phyloP scores from a whole-genome alignment of 2,329 filamentous ascomycete genomes.

The Fusarium citri region DNA sequence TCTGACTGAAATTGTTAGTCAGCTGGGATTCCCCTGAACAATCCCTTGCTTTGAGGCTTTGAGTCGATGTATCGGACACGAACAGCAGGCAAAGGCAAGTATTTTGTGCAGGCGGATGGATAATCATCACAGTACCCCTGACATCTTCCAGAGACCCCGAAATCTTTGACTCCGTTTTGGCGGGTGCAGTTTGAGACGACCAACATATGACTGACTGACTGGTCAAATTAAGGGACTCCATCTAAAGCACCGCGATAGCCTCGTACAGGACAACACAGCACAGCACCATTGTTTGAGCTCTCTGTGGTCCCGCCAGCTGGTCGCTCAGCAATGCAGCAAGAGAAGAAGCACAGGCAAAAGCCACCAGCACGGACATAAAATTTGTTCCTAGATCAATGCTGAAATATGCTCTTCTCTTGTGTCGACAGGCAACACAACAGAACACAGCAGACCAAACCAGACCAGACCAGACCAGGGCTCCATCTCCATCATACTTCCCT shows the following conservation, averaged over 20 bases:
- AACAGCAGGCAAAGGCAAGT: constrained; percentile 28
- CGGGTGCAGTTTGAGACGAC: constrained; percentile 19
- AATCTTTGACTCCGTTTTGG: constrained; percentile 26
- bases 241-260: constrained; percentile 15
- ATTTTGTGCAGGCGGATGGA: constrained; percentile 29
- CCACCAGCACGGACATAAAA: constrained; percentile 31
- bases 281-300: constrained; percentile 38
- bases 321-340: constrained; percentile 27
- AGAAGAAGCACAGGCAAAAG: constrained; percentile 29
- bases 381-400: constrained; percentile 33
- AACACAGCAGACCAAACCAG: constrained; percentile 3
- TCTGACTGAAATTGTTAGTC: constrained; percentile 25
- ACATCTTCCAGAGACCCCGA: constrained; percentile 32
- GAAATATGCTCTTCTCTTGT: background rate
- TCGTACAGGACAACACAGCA: constrained; percentile 34
- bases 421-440: constrained; percentile 1
- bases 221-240: constrained; percentile 37
- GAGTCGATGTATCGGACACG: constrained; percentile 17
- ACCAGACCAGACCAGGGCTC: constrained; percentile 22
- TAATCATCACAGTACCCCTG: constrained; percentile 27
- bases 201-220: constrained; percentile 16
- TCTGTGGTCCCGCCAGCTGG: constrained; percentile 24
- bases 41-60: constrained; percentile 34
- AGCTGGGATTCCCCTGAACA: constrained; percentile 29
- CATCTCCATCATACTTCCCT: constrained; percentile 34